phyloP scores from a whole-genome alignment of 257 asterid species.

The Primulina tabacum region DNA sequence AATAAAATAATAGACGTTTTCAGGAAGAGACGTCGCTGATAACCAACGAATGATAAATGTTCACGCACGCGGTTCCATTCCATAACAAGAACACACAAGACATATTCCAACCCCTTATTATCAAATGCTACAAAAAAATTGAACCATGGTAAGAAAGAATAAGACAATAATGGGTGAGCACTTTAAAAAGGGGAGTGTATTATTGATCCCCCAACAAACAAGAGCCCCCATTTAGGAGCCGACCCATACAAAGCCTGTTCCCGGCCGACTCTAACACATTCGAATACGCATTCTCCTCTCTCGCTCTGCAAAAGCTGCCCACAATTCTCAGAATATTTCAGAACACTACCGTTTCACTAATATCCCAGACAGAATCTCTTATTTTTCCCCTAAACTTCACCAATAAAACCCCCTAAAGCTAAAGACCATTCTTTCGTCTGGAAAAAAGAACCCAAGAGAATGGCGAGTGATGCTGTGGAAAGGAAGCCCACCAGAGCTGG shows the following conservation, averaged over 20 bases:
- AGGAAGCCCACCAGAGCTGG: conserved; percentile 33
- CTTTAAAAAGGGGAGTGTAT: not conserved
- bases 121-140: too few species aligned
- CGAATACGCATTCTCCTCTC: conserved; percentile 17
- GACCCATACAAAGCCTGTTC: conserved; percentile 45
- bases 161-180: not conserved
- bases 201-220: conserved; percentile 18
- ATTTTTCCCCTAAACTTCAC: conserved; percentile 28
- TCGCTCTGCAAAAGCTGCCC: conserved; percentile 67
- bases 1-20: too few species aligned
- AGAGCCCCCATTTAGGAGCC: conserved; percentile 42
- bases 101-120: too few species aligned
- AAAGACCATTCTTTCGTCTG: not conserved
- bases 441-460: conserved; percentile 9
- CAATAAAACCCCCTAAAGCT: conserved; percentile 32
- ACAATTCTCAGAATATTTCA: conserved; percentile 34
- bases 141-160: not conserved
- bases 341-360: conserved; percentile 38
- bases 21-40: too few species aligned
- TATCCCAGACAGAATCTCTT: conserved; percentile 35
- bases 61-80: too few species aligned
- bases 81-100: too few species aligned
- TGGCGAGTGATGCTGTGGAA: conserved; percentile 52
- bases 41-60: too few species aligned
- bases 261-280: conserved; percentile 60